A percentile compares a stretch with the other conserved stretches of the same genome.
Evolutionary conservation across 129 eudicot species (phyloP).

Genomic region (Centrapalus pauciflorus): DNA sequence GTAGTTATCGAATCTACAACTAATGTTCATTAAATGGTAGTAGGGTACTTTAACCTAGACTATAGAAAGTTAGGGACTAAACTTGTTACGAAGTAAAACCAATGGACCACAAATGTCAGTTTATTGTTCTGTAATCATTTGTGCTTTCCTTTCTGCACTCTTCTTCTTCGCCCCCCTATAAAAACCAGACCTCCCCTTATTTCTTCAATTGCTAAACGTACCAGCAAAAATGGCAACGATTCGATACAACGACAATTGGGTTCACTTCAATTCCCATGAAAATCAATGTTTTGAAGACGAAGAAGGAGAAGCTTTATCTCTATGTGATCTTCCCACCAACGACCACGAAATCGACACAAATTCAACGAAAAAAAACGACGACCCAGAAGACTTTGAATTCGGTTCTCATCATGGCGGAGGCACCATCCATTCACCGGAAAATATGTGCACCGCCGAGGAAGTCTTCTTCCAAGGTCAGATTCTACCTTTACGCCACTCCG

Average conservation of each 20-base stretch:
- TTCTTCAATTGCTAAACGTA: background rate
- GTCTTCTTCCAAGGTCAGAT: constrained; percentile 80
- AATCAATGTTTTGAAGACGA: constrained; percentile 27
- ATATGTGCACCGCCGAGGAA: constrained; percentile 87
- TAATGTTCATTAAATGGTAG: background rate
- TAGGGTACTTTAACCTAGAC: background rate
- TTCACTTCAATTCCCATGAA: constrained; percentile 20
- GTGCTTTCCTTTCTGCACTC: constrained; percentile 21
- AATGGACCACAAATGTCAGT: background rate
- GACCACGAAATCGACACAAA: constrained; percentile 10
- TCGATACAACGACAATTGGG: constrained; percentile 24
- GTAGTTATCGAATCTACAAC: background rate
- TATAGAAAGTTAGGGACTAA: background rate
- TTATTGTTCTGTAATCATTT: constrained; percentile 20
- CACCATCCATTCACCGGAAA: constrained; percentile 30
- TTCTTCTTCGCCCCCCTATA: constrained; percentile 24
- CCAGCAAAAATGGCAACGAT: constrained; percentile 32
- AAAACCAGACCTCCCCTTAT: constrained; percentile 15
- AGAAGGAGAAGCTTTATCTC: constrained; percentile 66
- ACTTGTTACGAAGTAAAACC: background rate
- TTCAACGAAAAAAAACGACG: constrained; percentile 10
- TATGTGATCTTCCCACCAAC: constrained; percentile 68
- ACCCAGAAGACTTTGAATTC: constrained; percentile 63
- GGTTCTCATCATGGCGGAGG: constrained; percentile 31
- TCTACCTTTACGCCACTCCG: constrained; percentile 69